phyloP scores from a whole-genome alignment of 768 basidiomycete species.

The Dioszegia aurantiaca region DNA sequence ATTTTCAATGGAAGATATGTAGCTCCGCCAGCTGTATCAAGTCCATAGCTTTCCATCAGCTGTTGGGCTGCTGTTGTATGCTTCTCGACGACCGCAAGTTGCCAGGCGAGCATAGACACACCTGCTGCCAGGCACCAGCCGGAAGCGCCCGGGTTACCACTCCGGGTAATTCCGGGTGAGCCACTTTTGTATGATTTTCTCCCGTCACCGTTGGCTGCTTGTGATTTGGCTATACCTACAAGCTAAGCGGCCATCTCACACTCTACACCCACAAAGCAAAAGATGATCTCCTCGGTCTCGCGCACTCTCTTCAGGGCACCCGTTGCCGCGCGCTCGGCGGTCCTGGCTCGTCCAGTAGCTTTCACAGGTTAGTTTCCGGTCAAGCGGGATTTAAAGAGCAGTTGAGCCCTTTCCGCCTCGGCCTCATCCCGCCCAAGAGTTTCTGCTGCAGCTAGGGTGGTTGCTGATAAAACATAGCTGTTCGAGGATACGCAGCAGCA shows the following conservation, averaged over 20 bases:
- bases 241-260: no score
- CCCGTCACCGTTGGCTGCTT: neutral
- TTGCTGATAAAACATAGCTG: conserved; percentile 3
- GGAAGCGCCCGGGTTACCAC: neutral
- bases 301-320: conserved; percentile 29
- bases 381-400: neutral
- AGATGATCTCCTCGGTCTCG: conserved; percentile 32
- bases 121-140: neutral
- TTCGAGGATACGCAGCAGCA: conserved; percentile 4
- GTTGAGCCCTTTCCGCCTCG: neutral
- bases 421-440: neutral
- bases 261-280: conserved; percentile 7
- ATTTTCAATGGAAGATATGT: conserved; percentile 95
- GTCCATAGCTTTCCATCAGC: no score
- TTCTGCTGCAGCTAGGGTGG: no score
- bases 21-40: conserved; percentile 4
- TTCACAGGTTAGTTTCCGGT: conserved; percentile 24
- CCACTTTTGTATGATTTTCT: neutral
- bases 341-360: conserved; percentile 20
- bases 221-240: neutral
- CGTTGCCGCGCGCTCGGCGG: conserved; percentile 16
- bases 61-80: no score
- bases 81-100: no score
- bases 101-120: neutral
- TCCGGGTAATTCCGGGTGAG: neutral